Evolutionary conservation across 257 asterid genomes (phyloP).

Genomic region (Solanum chiquidenum): DNA sequence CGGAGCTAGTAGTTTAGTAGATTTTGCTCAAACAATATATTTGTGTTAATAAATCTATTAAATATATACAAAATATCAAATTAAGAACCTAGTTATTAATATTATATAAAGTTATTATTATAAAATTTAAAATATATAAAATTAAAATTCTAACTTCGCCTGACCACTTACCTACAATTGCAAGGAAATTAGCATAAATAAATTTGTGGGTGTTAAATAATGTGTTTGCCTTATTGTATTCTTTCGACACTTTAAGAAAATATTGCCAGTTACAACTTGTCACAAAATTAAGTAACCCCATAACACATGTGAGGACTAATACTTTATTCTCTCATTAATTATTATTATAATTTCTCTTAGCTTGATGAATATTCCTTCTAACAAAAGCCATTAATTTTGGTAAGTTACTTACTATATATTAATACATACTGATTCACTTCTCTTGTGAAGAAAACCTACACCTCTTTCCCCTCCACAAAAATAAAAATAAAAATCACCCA

Average conservation of each 20-base stretch:
- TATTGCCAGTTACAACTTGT: neutral
- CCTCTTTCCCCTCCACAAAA: neutral
- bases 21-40: no score
- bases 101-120: no score
- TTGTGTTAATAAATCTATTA: neutral
- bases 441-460: neutral
- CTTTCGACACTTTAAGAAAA: neutral
- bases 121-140: rapidly evolving
- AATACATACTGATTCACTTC: neutral
- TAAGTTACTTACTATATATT: neutral
- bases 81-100: rapidly evolving
- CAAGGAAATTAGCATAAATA: neutral
- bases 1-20: rapidly evolving
- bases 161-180: neutral
- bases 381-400: neutral
- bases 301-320: neutral
- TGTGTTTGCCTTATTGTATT: neutral
- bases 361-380: neutral
- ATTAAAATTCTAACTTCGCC: neutral
- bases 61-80: neutral
- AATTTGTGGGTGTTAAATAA: neutral
- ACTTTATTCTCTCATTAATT: neutral
- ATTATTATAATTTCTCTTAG: neutral
- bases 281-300: neutral
- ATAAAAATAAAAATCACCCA: neutral